Base-by-base conservation (phyloP, 176 grass and related monocot species). In the Carex myosuroides region DNA sequence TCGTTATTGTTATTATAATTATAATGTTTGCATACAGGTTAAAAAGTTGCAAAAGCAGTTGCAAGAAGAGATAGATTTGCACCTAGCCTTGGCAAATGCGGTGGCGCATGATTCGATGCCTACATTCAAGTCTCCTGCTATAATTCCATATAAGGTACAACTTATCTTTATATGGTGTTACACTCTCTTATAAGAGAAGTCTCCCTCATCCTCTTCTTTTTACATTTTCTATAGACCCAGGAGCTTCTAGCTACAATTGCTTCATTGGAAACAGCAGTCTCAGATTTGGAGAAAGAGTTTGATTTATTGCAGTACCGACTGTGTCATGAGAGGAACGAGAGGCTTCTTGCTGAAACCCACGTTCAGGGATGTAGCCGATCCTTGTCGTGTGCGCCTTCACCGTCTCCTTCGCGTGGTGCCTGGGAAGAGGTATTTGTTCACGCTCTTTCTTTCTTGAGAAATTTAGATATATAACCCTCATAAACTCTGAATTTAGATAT, bases 11-110 rank as follows among this genome's bases (percentile, higher is more conserved):
- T 52, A 52, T 60, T 30, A 22, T 48, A 48, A 64, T 81, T 48
- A 44, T 64, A 24, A 83, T 69, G 13, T 35, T 53, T 30, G 24
- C 41, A 10, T 37, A 39, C 84, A 98, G 93, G 93, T 98, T 35
- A 89, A 92, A 39, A 95, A 88, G 70, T 81, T 99, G 77, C 93
- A 99, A 87, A 92, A 85, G 85, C 88, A 95, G 57, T 94, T 99
- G 0, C 86, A 95, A 83, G 87, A 94, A 88, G 93, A 99, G 88
- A 85, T 92, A 16, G 91, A 94, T 81, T 78, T 99, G 77, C 91
- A 99, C 58, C 70, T 92, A 57, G 88, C 91, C 6, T 79, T 99
- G 64, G 90, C 91, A 0, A 88, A 95, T 37, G 96, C 91, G 30
- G 91, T 96, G n/a, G 81, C 87, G 0, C 87, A 89, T 67, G 88